Base-by-base conservation (phyloP, 306 rosid species). In the Canavalia gladiata region DNA sequence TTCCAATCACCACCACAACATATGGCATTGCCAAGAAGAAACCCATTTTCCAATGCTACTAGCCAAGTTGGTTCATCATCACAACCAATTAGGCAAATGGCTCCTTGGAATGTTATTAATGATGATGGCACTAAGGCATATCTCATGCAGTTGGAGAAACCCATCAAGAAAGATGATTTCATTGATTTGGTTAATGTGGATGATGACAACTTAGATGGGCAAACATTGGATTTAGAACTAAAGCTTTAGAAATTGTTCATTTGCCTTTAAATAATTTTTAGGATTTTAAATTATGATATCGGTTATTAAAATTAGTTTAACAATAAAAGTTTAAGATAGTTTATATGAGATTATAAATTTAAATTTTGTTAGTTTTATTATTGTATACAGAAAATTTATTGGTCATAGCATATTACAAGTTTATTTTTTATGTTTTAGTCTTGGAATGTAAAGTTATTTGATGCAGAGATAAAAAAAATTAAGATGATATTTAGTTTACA, bases 71-170 rank as follows among this genome's bases (percentile, higher is more conserved):
- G 72, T 33, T 47, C 81, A 33, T 55, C 62, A 35, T 56, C 64
- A 43, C 35, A 4, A 2, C 60, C 83, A 49, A 0, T 6, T 37
- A 64, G 51, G 59, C 68, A 18, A 18, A 18, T 18, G 25, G 25
- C 25, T 18, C 25, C 25, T 18, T 18, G 25, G 50, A 55, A 18
- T 3, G 8, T 9, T 29, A 63, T 13, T 18, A 63, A 59, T 46
- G 68, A 45, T 59, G 90, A 80, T 81, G 64, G 52, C 45, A 88
- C 92, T 1, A 82, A 47, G 76, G 90, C 94, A 11, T 82, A 78
- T 33, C 78, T 91, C 41, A 54, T 75, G 50, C 82, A 75, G 62
- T 59, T 92, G 86, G 94, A 92, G 63, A 75, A 58, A n/a, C 92
- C 90, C 11, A 73, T 91, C 52, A 85, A 50, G 65, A 71, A 81